phyloP scores from a whole-genome alignment of 768 basidiomycete species.

The Amanita phalloides region DNA sequence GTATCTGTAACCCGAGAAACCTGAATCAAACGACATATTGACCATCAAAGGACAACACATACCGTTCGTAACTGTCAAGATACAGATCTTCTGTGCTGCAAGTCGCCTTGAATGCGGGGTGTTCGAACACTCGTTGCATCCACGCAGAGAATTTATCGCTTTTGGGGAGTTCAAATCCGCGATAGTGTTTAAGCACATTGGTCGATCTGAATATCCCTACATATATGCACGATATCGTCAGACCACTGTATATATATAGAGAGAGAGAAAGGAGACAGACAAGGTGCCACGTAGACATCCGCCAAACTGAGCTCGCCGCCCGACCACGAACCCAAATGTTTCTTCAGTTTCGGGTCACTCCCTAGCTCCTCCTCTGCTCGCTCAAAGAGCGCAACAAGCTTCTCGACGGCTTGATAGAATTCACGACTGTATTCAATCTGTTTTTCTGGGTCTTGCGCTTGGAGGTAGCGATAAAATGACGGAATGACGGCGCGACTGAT shows the following conservation, averaged over 20 bases:
- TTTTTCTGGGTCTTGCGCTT: slow-evolving; percentile 47
- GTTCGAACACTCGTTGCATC: slow-evolving; percentile 39
- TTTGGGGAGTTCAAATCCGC: slow-evolving; percentile 48
- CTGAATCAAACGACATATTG: background rate
- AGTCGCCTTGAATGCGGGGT: slow-evolving; percentile 56
- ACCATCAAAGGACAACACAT: slow-evolving; percentile 6
- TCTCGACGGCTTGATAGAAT: slow-evolving; percentile 38
- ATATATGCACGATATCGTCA: background rate
- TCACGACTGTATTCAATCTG: slow-evolving; percentile 45
- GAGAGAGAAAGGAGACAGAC: slow-evolving; percentile 25
- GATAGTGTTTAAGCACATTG: slow-evolving; percentile 55
- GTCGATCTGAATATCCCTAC: slow-evolving; percentile 63
- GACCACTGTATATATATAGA: background rate
- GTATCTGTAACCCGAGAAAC: slow-evolving; percentile 32
- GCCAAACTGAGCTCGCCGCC: slow-evolving; percentile 46
- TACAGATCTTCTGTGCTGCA: slow-evolving; percentile 62
- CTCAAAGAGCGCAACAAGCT: slow-evolving; percentile 44
- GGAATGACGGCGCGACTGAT: slow-evolving; percentile 56
- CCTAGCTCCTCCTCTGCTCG: slow-evolving; percentile 33
- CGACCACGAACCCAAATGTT: slow-evolving; percentile 52
- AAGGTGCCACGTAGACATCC: slow-evolving; percentile 64
- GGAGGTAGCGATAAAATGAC: slow-evolving; percentile 65
- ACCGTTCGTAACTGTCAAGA: slow-evolving; percentile 65
- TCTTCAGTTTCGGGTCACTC: slow-evolving; percentile 10
- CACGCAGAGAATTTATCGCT: slow-evolving; percentile 41